Base-by-base conservation (phyloP, 192 early-diverging fungal genomes). In the Coemansia sp. region DNA sequence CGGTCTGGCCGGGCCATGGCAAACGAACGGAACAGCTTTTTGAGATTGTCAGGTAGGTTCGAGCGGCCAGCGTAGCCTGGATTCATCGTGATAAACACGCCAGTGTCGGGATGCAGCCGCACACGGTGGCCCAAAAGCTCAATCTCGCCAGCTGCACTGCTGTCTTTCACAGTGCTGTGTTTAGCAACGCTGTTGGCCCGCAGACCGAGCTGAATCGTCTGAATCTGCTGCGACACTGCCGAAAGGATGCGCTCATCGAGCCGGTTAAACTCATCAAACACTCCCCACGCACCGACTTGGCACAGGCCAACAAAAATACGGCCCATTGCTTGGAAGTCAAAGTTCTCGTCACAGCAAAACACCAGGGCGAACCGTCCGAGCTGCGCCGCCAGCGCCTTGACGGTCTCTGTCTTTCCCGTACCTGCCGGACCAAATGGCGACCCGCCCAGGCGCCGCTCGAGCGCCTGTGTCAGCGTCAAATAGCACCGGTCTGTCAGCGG, bases 281-380 rank as follows among this genome's bases (percentile, higher is more conserved):
- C 96, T 60, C 98, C 97, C 96, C 96, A 98, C 0, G 96, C 98
- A 43, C 98, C 98, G 12, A 99, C 98, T 74, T 95, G 94, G 75
- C 91, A 97, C 64, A 99, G 85, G 60, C 98, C 98, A 65, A 98
- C 89, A 75, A 99, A 99, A 63, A 99, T 99, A 70, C 98, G 93
- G 47, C 98, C 98, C 95, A 99, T 98, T 25, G 98, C 96, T 72
- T 98, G 95, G 85, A 98, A 99, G 80, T 99, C 98, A 84, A 99
- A 99, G 67, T 92, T 97, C 83, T 99, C 98, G 70, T 99, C 98
- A 82, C 98, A 99, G 84, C 98, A 99, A 72, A 99, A 98, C 32
- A 99, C 98, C 58, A 99, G 92, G 23, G 94, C 93, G 75, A 97
- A 97, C 23, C 97, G 87, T 8, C 98, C 98, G 19, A 99, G 84